phyloP scores from a whole-genome alignment of 345 rosid genomes.

The Eucalyptus decipiens region DNA sequence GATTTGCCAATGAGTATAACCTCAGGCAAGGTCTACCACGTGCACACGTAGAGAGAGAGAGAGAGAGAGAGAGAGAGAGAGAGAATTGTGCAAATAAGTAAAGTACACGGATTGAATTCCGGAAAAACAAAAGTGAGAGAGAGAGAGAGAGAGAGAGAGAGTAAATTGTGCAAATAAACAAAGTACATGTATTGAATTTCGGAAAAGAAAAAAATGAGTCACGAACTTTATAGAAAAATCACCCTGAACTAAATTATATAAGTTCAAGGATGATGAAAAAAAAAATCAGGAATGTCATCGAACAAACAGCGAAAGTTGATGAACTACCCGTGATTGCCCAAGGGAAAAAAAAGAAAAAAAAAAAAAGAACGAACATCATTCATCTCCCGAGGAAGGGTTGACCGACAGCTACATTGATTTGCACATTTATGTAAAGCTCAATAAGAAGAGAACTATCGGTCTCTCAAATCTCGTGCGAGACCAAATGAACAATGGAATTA shows the following conservation, averaged over 20 bases:
- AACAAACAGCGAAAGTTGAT: neutral
- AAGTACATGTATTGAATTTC: too few species aligned
- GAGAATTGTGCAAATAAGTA: too few species aligned
- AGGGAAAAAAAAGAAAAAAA: too few species aligned
- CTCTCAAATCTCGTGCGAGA: neutral
- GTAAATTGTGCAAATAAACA: too few species aligned
- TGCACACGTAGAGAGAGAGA: neutral
- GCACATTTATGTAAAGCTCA: neutral
- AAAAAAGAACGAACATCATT: neutral
- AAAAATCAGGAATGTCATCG: neutral
- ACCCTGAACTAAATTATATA: neutral
- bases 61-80: neutral
- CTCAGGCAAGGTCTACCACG: neutral
- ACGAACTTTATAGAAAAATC: neutral
- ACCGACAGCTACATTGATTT: neutral
- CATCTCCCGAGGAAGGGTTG: neutral
- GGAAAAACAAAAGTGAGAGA: too few species aligned
- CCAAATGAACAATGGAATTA: too few species aligned
- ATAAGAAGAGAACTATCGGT: neutral
- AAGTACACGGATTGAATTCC: too few species aligned
- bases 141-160: too few species aligned
- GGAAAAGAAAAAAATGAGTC: neutral
- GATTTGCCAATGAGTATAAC: too few species aligned
- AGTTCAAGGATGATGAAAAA: neutral
- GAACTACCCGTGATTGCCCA: neutral